A percentile compares a stretch with the other conserved stretches of the same genome.
These are phyloP conservation scores for Cadophora gregata DNA, from an alignment of 2,329 filamentous ascomycete genomes.

Conservation along the genomic window DNA sequence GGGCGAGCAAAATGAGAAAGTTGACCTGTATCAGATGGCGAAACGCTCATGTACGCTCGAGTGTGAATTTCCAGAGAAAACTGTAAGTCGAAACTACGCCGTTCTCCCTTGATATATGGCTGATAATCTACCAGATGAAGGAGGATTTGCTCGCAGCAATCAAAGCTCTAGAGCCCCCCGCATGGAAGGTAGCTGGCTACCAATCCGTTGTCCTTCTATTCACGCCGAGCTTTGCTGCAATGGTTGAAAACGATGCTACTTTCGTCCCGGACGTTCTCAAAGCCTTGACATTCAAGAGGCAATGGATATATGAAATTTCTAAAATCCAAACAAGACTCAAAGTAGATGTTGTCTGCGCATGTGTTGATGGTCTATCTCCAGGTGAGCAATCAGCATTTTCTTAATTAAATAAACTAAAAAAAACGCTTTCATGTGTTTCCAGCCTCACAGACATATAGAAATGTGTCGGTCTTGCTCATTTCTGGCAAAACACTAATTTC, in stretches of 20 bases:
- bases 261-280: slow-evolving; percentile 41
- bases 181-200: background rate
- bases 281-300: slow-evolving; percentile 3
- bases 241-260: slow-evolving; percentile 39
- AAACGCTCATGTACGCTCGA: background rate
- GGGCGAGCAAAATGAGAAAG: background rate
- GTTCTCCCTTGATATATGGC: background rate
- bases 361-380: slow-evolving; percentile 60
- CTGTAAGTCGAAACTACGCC: background rate
- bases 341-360: slow-evolving; percentile 58
- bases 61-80: slow-evolving; percentile 7
- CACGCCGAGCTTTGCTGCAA: slow-evolving; percentile 42
- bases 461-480: background rate
- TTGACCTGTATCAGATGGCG: background rate
- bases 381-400: background rate
- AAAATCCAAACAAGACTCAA: background rate
- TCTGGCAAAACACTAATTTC: background rate
- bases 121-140: slow-evolving; percentile 1
- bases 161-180: background rate
- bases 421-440: background rate
- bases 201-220: slow-evolving; percentile 43
- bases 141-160: background rate
- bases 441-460: background rate
- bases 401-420: background rate
- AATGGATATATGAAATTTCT: background rate